Conservation (phyloP, 305 asterid species). For the Solanum hybrid region DNA sequence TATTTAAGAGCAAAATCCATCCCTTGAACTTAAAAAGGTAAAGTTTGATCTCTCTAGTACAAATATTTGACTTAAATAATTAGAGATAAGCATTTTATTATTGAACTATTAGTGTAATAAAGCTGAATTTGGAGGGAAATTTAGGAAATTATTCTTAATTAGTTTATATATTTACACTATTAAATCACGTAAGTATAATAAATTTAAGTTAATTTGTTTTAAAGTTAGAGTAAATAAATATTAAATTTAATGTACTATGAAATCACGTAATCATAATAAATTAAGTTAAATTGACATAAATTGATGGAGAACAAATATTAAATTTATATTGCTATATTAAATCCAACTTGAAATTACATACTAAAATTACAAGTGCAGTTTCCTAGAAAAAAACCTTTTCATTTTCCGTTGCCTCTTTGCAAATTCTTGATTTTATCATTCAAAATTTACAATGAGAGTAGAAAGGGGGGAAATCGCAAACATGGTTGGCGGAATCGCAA, state of each 20-base stretch:
- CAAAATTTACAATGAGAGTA: not conserved
- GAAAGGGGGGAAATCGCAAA: not conserved
- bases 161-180: no score
- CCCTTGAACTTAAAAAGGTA: not conserved
- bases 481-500: no score
- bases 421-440: no score
- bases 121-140: not conserved
- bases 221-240: no score
- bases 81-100: not conserved
- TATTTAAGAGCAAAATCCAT: not conserved
- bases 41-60: not conserved
- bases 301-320: not conserved
- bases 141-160: no score
- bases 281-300: no score
- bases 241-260: not conserved
- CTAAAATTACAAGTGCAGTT: not conserved
- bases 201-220: not conserved
- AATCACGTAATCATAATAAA: not conserved
- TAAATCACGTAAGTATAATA: not conserved
- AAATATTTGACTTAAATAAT: not conserved
- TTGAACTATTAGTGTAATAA: no score
- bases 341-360: not conserved
- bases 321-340: not conserved
- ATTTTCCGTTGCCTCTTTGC: not conserved
- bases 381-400: not conserved